Evolutionary conservation across 805 yeast genomes (phyloP).

Genomic region (Schizosaccharomyces lindneri): DNA sequence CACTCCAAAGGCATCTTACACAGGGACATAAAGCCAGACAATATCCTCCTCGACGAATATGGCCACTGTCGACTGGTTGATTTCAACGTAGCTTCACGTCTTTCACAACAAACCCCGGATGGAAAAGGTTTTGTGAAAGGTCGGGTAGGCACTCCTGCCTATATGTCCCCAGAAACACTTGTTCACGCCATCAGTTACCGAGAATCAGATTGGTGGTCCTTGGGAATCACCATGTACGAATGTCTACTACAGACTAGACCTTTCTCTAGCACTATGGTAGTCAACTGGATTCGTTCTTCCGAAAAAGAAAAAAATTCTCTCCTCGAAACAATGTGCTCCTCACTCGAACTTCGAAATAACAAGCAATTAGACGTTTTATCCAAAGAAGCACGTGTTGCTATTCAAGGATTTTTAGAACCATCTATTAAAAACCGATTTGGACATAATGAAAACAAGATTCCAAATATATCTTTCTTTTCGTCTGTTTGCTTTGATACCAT

Average conservation of each 20-base stretch:
- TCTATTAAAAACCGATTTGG: neutral
- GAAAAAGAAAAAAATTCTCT: neutral
- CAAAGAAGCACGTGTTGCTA: neutral
- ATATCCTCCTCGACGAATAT: conserved; percentile 51
- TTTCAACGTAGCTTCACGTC: conserved; percentile 74
- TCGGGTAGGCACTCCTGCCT: conserved; percentile 97
- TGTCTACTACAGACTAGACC: conserved; percentile 8
- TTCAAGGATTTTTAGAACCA: neutral
- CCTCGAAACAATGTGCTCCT: neutral
- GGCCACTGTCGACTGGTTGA: conserved; percentile 48
- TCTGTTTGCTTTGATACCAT: neutral
- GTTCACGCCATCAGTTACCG: conserved; percentile 9
- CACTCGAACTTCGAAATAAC: neutral
- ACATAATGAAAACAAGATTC: neutral
- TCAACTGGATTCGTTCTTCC: neutral
- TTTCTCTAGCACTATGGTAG: neutral
- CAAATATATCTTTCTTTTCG: neutral
- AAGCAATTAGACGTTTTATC: neutral
- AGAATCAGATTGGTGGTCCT: conserved; percentile 15
- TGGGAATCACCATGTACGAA: conserved; percentile 15
- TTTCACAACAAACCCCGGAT: conserved; percentile 3
- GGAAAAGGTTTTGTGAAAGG: conserved; percentile 71
- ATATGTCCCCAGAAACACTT: conserved; percentile 99
- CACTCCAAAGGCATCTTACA: conserved; percentile 86
- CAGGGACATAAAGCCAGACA: conserved; percentile 88